A percentile compares a stretch with the other conserved stretches of the same genome.
Evolutionary conservation across 176 grass and related monocot genomes (phyloP).

Genomic region (Musa beccarii): DNA sequence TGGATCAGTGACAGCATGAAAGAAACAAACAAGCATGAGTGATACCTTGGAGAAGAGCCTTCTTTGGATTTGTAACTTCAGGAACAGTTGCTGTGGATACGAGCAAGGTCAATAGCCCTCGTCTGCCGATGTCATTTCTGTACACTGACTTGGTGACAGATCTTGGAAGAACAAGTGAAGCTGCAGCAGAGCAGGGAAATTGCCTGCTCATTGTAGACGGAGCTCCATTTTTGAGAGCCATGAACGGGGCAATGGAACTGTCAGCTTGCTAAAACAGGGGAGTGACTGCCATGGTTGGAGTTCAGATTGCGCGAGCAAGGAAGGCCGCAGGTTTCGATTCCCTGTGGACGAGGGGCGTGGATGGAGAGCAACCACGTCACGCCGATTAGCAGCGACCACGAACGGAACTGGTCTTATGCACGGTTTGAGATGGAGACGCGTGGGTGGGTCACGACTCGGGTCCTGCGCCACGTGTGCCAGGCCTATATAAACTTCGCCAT

Average conservation of each 20-base stretch:
- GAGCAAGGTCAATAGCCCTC: conserved; percentile 47
- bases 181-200: not conserved
- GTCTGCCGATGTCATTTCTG: conserved; percentile 49
- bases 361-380: not conserved
- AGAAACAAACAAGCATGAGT: not conserved
- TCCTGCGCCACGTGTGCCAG: too few species aligned
- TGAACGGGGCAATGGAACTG: not conserved
- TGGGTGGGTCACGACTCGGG: too few species aligned
- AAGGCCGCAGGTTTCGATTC: not conserved
- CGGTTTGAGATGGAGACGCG: too few species aligned
- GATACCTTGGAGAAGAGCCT: conserved; percentile 66
- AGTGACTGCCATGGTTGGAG: not conserved
- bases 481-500: too few species aligned
- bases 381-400: too few species aligned
- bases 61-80: conserved; percentile 45
- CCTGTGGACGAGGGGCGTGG: not conserved
- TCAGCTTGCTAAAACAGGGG: not conserved
- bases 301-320: not conserved
- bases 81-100: conserved; percentile 44
- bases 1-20: not conserved
- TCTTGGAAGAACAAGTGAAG: conserved; percentile 3
- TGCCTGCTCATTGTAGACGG: not conserved
- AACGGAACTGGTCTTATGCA: too few species aligned
- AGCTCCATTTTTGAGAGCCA: conserved; percentile 10
- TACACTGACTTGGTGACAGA: conserved; percentile 12